Conservation (phyloP, 2,329 filamentous ascomycete species). For the Paecilomyces niveus region DNA sequence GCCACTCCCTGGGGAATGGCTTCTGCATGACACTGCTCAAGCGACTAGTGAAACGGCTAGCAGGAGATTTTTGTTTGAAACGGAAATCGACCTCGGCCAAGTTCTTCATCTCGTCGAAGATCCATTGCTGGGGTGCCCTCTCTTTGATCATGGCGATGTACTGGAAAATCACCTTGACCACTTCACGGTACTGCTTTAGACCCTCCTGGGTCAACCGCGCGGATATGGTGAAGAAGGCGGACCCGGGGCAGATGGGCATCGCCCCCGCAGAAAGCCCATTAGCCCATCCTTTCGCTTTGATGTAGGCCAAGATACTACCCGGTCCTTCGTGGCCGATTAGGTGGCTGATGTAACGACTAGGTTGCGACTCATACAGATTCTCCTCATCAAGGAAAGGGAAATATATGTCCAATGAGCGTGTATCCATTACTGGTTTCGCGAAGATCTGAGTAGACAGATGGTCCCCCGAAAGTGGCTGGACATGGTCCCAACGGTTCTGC, state of each 20-base stretch:
- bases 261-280: conserved; percentile 74
- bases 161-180: conserved; percentile 79
- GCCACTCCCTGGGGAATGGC: conserved; percentile 74
- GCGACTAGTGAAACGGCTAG: conserved; percentile 80
- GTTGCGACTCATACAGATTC: conserved; percentile 68
- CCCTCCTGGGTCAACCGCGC: conserved; percentile 80
- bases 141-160: conserved; percentile 84
- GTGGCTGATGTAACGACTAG: conserved; percentile 79
- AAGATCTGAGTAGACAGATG: conserved; percentile 68
- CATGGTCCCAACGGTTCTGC: conserved; percentile 59
- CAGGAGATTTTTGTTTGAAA: conserved; percentile 87
- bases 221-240: conserved; percentile 71
- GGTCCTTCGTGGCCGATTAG: conserved; percentile 89
- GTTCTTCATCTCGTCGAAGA: conserved; percentile 84
- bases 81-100: conserved; percentile 91
- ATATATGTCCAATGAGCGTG: conserved; percentile 67
- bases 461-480: conserved; percentile 52
- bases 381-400: conserved; percentile 87
- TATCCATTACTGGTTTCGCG: conserved; percentile 87
- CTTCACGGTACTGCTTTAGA: conserved; percentile 71
- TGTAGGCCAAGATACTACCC: conserved; percentile 81
- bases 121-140: conserved; percentile 78
- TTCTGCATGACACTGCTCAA: conserved; percentile 88
- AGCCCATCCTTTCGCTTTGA: conserved; percentile 86
- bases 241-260: conserved; percentile 69